These are phyloP conservation scores for Spathaspora gorwiae DNA, from an alignment of 805 yeast species.

Conservation along the genomic window DNA sequence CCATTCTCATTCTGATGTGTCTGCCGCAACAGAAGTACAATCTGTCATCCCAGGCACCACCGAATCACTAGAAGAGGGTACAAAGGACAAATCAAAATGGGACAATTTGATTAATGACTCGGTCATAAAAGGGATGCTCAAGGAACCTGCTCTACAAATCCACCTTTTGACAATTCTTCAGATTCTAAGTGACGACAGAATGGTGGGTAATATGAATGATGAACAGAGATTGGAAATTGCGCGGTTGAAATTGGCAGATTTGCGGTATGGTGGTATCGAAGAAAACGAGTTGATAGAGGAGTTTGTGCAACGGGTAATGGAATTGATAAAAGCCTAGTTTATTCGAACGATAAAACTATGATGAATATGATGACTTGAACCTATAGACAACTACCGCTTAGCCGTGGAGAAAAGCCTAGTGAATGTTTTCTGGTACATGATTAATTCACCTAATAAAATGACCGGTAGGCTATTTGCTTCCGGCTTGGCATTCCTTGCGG, in stretches of 20 bases:
- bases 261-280: slow-evolving; percentile 62
- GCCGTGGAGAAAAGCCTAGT: too few species aligned
- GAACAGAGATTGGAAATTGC: slow-evolving; percentile 60
- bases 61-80: background rate
- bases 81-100: slow-evolving; percentile 10
- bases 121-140: slow-evolving; percentile 41
- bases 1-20: slow-evolving; percentile 25
- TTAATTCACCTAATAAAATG: too few species aligned
- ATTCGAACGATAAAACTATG: too few species aligned
- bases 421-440: too few species aligned
- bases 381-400: too few species aligned
- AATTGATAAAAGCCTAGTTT: slow-evolving; percentile 9
- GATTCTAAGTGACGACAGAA: slow-evolving; percentile 42
- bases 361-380: too few species aligned
- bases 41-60: background rate
- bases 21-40: background rate
- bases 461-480: too few species aligned
- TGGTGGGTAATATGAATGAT: slow-evolving; percentile 40
- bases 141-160: slow-evolving; percentile 49
- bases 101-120: slow-evolving; percentile 35
- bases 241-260: slow-evolving; percentile 52
- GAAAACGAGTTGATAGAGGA: slow-evolving; percentile 68
- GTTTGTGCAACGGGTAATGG: slow-evolving; percentile 45
- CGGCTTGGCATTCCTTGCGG: too few species aligned
- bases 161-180: slow-evolving; percentile 50